These are phyloP conservation scores for Agrocybe praecox DNA, from an alignment of 768 basidiomycete species.

Conservation along the genomic window DNA sequence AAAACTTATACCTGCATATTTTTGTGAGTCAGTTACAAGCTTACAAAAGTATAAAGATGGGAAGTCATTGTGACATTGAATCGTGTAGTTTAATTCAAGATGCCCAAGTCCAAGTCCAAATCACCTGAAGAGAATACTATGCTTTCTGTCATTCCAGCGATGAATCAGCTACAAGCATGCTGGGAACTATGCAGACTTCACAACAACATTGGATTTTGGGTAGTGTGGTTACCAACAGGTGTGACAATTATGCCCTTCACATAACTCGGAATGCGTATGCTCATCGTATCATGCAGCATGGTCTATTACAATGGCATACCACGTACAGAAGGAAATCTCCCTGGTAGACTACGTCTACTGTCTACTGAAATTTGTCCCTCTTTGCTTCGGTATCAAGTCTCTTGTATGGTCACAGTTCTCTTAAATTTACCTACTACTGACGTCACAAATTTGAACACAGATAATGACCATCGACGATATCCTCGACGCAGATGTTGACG, in stretches of 20 bases:
- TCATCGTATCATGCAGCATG: background rate
- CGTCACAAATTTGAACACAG: too few relatives aligned
- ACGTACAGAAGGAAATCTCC: background rate
- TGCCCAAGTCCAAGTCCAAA: too few relatives aligned
- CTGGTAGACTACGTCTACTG: background rate
- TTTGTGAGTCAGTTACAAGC: too few relatives aligned
- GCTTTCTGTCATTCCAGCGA: background rate
- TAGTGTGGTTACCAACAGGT: constrained; percentile 2
- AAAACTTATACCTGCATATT: too few relatives aligned
- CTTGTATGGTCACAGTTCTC: too few relatives aligned
- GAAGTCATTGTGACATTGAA: too few relatives aligned
- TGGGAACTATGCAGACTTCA: constrained; percentile 7
- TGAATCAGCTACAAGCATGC: background rate
- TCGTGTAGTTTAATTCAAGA: too few relatives aligned
- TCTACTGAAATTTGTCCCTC: background rate
- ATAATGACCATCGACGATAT: constrained; percentile 9
- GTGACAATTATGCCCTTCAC: background rate
- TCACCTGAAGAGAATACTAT: too few relatives aligned
- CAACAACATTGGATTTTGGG: constrained; percentile 9
- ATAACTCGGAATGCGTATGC: too few relatives aligned
- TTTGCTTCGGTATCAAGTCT: constrained; percentile 6
- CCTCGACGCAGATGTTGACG: constrained; percentile 4
- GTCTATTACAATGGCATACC: constrained; percentile 6
- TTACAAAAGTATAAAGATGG: too few relatives aligned
- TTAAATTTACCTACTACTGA: too few relatives aligned